phyloP scores from a whole-genome alignment of 495 filamentous ascomycete genomes.

The Aspergillus leporis region DNA sequence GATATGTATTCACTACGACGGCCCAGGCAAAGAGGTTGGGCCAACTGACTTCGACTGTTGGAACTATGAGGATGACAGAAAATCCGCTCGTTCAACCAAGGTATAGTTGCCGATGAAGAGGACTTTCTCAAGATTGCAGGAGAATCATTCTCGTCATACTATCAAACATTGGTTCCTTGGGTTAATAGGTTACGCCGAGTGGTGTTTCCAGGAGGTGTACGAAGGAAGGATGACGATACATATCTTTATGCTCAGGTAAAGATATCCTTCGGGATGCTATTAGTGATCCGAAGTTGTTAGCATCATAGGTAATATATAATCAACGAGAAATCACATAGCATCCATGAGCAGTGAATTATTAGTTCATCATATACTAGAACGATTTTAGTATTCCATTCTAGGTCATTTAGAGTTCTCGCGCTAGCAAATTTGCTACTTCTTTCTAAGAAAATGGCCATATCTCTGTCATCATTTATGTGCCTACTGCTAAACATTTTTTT shows the following conservation, averaged over 20 bases:
- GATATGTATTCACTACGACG: constrained; percentile 45
- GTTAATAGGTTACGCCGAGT: constrained; percentile 34
- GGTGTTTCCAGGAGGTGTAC: constrained; percentile 34
- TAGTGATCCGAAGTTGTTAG: no score
- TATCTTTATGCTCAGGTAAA: constrained; percentile 11
- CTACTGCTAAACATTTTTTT: no score
- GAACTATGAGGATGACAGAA: constrained; percentile 25
- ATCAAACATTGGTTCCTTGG: constrained; percentile 34
- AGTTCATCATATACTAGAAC: no score
- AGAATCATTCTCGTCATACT: constrained; percentile 32
- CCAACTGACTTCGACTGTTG: constrained; percentile 23
- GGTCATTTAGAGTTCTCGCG: no score
- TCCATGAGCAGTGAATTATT: no score
- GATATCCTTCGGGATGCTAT: no score
- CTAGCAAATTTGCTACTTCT: no score
- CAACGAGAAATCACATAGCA: no score
- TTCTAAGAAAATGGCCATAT: no score
- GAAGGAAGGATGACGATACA: constrained; percentile 25
- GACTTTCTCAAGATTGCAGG: constrained; percentile 23
- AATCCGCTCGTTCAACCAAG: constrained; percentile 22
- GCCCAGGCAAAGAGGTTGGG: constrained; percentile 8
- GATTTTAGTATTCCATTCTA: no score
- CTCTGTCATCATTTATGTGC: no score
- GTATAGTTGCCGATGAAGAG: constrained; percentile 28
- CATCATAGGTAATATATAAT: no score